phyloP scores from a whole-genome alignment of 1,139 yeast genomes.

The Candida mesenterica region DNA sequence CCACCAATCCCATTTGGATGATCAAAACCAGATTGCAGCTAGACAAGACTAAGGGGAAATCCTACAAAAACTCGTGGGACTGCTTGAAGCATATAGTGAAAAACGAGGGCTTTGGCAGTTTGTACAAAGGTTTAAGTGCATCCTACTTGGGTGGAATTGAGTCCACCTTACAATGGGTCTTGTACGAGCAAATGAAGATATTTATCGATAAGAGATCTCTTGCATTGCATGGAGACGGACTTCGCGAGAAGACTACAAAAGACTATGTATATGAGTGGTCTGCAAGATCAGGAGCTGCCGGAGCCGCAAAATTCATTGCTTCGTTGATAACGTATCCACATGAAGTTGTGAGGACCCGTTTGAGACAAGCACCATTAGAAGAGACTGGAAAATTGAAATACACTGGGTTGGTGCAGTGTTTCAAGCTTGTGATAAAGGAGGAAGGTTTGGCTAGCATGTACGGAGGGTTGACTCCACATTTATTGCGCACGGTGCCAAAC shows the following conservation, averaged over 20 bases:
- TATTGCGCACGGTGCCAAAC: conserved; percentile 95
- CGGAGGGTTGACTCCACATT: conserved; percentile 96
- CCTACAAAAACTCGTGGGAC: conserved; percentile 82
- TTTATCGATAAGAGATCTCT: conserved; percentile 61
- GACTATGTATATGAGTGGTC: conserved; percentile 86
- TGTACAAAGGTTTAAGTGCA: conserved; percentile 89
- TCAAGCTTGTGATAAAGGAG: conserved; percentile 76
- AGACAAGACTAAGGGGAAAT: conserved; percentile 65
- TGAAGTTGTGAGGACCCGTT: conserved; percentile 92
- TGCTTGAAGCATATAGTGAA: conserved; percentile 69
- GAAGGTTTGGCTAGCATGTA: conserved; percentile 94
- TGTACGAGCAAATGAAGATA: conserved; percentile 90
- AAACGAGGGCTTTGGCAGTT: conserved; percentile 75
- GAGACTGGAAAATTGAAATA: conserved; percentile 81
- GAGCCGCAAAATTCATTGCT: conserved; percentile 91
- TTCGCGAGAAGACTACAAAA: conserved; percentile 45
- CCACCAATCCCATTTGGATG: conserved; percentile 99
- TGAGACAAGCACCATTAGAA: conserved; percentile 85
- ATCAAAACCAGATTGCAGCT: conserved; percentile 92
- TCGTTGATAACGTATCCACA: conserved; percentile 95
- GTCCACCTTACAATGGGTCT: conserved; percentile 93
- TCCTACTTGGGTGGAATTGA: conserved; percentile 93
- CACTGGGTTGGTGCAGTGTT: conserved; percentile 86
- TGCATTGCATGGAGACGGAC: conserved; percentile 44
- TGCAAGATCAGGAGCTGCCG: conserved; percentile 97